These are phyloP conservation scores for Phyllosticta citriasiana DNA, from an alignment of 2,329 filamentous ascomycete species.

Conservation along the genomic window DNA sequence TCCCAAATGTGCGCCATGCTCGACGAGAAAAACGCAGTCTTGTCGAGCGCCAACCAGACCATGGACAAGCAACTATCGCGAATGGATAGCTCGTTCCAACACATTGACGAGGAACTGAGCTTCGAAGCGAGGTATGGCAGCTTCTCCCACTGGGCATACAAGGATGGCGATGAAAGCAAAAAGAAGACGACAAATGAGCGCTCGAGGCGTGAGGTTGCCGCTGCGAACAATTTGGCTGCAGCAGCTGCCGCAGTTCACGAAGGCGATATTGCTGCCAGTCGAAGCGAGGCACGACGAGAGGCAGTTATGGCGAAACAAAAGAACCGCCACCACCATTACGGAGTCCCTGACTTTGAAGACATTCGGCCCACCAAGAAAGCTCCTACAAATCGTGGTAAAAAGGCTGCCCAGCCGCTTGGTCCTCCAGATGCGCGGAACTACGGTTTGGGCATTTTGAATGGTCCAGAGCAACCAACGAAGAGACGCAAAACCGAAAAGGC, in stretches of 20 bases:
- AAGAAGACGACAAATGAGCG: slow-evolving; percentile 57
- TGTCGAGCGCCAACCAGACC: slow-evolving; percentile 83
- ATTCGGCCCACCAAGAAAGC: slow-evolving; percentile 50
- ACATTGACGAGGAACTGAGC: slow-evolving; percentile 81
- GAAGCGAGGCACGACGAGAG: slow-evolving; percentile 78
- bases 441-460: slow-evolving; percentile 57
- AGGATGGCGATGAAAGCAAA: slow-evolving; percentile 56
- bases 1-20: slow-evolving; percentile 80
- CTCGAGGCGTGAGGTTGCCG: slow-evolving; percentile 67
- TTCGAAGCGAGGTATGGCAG: slow-evolving; percentile 92
- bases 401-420: slow-evolving; percentile 43
- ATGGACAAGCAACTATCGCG: slow-evolving; percentile 75
- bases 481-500: slow-evolving; percentile 70
- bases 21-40: slow-evolving; percentile 96
- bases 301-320: slow-evolving; percentile 61
- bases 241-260: slow-evolving; percentile 68
- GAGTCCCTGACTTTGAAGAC: slow-evolving; percentile 75
- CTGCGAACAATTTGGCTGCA: slow-evolving; percentile 57
- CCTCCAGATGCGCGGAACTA: slow-evolving; percentile 34
- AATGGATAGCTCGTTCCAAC: slow-evolving; percentile 77
- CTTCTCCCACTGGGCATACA: slow-evolving; percentile 89
- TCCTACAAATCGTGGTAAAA: slow-evolving; percentile 52
- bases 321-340: slow-evolving; percentile 51
- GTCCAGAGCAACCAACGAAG: slow-evolving; percentile 51
- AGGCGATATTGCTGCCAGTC: slow-evolving; percentile 67